Conservation (phyloP, 2,329 filamentous ascomycete species). For the Colletotrichum plurivorum region DNA sequence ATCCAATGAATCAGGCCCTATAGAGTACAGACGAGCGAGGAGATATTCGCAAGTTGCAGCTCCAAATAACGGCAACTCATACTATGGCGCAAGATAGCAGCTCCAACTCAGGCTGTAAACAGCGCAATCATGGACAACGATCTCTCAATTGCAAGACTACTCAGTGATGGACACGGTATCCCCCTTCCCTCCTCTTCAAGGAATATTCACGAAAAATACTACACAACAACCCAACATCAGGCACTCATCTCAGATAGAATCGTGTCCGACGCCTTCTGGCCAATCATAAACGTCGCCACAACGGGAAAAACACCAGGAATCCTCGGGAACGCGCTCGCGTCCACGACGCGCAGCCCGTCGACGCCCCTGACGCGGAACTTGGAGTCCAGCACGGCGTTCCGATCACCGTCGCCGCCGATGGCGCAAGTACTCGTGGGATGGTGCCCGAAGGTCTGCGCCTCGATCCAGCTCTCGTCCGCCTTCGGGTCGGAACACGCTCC, state of each 20-base stretch:
- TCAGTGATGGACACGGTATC: no score
- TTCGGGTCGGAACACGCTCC: slow-evolving; percentile 53
- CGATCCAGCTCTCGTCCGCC: slow-evolving; percentile 54
- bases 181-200: no score
- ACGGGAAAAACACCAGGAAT: slow-evolving; percentile 64
- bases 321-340: slow-evolving; percentile 69
- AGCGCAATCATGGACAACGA: no score
- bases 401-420: slow-evolving; percentile 68
- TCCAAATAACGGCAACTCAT: no score
- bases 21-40: no score
- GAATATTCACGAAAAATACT: no score
- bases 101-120: no score
- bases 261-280: slow-evolving; percentile 73
- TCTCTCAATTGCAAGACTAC: no score
- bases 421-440: slow-evolving; percentile 69
- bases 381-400: slow-evolving; percentile 69
- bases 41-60: no score
- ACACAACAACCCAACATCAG: background rate
- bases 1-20: no score
- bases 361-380: slow-evolving; percentile 71
- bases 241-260: slow-evolving; percentile 53
- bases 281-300: slow-evolving; percentile 69
- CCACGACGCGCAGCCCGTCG: slow-evolving; percentile 71
- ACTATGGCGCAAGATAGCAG: no score
- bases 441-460: slow-evolving; percentile 67